A percentile compares a stretch with the other conserved stretches of the same genome.
phyloP scores from a whole-genome alignment of 2,329 filamentous ascomycete species.

The Exophiala mesophila region DNA sequence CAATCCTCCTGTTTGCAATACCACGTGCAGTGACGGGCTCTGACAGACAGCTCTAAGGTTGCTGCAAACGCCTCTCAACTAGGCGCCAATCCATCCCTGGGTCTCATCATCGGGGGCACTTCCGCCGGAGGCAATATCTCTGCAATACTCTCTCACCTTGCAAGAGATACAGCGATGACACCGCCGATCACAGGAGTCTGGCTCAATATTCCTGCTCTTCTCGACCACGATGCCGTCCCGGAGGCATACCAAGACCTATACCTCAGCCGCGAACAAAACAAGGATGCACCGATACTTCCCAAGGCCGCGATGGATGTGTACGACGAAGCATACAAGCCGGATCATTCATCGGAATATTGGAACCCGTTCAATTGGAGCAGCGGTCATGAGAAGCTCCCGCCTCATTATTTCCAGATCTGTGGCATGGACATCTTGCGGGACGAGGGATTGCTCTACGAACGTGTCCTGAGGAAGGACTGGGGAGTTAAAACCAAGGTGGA shows the following conservation, averaged over 20 bases:
- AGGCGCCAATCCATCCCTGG: slow-evolving; percentile 36
- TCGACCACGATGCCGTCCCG: slow-evolving; percentile 2
- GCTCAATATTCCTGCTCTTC: slow-evolving; percentile 29
- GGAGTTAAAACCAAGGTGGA: slow-evolving; percentile 27
- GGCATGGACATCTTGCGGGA: slow-evolving; percentile 28
- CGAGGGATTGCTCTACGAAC: slow-evolving; percentile 24
- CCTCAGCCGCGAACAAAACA: slow-evolving; percentile 8
- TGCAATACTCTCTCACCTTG: slow-evolving; percentile 32
- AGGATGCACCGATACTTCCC: slow-evolving; percentile 2
- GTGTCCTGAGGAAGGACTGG: slow-evolving; percentile 14
- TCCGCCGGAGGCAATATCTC: slow-evolving; percentile 42
- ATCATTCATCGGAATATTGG: slow-evolving; percentile 3
- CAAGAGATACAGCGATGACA: slow-evolving; percentile 31
- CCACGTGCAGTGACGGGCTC: not conserved
- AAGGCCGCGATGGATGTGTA: slow-evolving; percentile 22
- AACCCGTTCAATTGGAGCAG: slow-evolving; percentile 4
- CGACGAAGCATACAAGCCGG: slow-evolving; percentile 10
- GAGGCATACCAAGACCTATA: slow-evolving; percentile 5
- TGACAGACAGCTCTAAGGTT: slow-evolving; percentile 30
- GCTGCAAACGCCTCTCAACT: slow-evolving; percentile 36
- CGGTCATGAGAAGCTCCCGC: slow-evolving; percentile 27
- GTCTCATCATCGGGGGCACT: slow-evolving; percentile 46
- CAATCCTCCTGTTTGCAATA: no score
- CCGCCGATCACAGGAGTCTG: slow-evolving; percentile 35
- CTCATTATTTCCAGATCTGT: slow-evolving; percentile 24